Evolutionary conservation across 345 rosid species (phyloP), one percentile per base, ranked within the genome.

Genomic region (Raphanus sativus): DNA sequence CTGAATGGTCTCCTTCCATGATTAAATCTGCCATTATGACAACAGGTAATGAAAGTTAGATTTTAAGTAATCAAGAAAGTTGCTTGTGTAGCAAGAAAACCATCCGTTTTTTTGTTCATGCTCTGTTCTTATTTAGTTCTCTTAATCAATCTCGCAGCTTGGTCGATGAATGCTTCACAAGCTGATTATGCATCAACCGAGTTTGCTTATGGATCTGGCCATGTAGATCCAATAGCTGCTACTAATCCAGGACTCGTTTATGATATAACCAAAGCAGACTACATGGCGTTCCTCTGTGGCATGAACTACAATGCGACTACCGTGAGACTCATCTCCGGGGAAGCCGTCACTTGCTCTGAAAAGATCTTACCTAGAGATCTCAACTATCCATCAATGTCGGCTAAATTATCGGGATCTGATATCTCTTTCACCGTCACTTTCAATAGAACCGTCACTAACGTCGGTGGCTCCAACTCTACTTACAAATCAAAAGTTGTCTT

Each of bases 1-100:
- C 91, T 0, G 67, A 76, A 50, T 90, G 91, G 89, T 85, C 92
- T 32, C 86, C 84, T 38, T 79, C 86, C 11, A 76, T 81, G 75
- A 77, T 85, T 3, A 65, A 77, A 38, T 85, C 86, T 30, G 85
- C 86, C 45, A 52, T 86, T 25, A 84, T 85, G 85, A 85, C 87
- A 15, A 85, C 84, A 0, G 83, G 85, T 85, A 21, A 10, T 2
- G 1, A 36, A 64, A 21, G 17, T 2, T 10, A 33, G 1, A 28
- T 4, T 12, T 59, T 15, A 15, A 63, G 28, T 16, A 4, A 8
- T 7, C 8, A 8, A 15, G 5, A 13, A 9, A 59, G 17, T 64
- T 64, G 6, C 67, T 71, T 77, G 66, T 64, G 0, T 0, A 1
- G 0, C 40, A 64, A 77, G 67, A 13, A 77, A 17, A 2, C 16